Base-by-base conservation (phyloP, 805 yeast species). In the Zygotorulaspora florentina region DNA sequence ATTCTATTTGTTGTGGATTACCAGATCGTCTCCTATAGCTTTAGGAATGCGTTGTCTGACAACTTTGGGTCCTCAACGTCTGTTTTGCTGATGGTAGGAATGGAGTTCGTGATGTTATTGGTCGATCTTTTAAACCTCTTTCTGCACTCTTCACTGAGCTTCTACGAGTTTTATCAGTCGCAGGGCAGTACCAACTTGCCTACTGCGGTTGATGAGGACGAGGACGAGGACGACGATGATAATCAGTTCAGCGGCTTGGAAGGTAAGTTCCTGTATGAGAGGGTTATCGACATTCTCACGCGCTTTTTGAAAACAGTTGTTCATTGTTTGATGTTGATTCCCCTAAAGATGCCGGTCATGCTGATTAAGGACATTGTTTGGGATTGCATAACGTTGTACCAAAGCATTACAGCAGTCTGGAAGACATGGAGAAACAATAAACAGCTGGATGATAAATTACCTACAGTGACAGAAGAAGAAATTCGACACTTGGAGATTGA, bases 41-140 rank as follows among this genome's bases (percentile, higher is more conserved):
- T 81, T n/a, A 77, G 77, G 18, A 63, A 59, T 47, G 60, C 63
- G 6, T 57, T 60, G 48, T 56, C 57, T 51, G 72, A 70, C 44
- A 75, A 75, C 30, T 67, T 44, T 30, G 48, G 48, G 15, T 57
- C 59, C 67, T 52, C 56, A 7, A 79, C 86, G 15, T 76, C 79
- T 38, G 73, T 79, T 3, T 79, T 80, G 54, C 67, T 85, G 34
- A 72, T 83, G 43, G 82, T 87, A 62, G 90, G 89, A 1, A 82
- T 87, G 61, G 93, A 87, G 57, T 83, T 83, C 58, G 82, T 85
- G 2, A 69, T 87, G 47, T 69, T 83, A 48, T 75, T 77, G 17
- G 71, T 83, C 27, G 82, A 80, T 38, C 61, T 79, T 20, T 54
- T 80, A 12, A 59, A 59, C 31, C 29, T 63, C 17, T 40, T 47